Evolutionary conservation across 441 rosid genomes (phyloP).

Genomic region (Syzygium syzygioides): DNA sequence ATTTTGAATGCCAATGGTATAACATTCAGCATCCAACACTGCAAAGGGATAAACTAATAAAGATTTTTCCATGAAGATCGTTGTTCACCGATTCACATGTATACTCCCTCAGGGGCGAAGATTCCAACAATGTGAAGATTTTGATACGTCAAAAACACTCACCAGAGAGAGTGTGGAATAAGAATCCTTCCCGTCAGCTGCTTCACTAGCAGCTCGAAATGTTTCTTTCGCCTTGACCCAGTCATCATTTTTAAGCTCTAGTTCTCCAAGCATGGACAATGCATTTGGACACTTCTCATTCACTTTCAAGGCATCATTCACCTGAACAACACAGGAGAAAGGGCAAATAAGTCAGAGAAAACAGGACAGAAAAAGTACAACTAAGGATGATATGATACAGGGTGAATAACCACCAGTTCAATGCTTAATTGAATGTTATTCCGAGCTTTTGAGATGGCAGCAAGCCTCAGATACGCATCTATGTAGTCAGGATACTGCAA

Average conservation of each 20-base stretch:
- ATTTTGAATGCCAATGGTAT: background rate
- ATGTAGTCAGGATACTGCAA: slow-evolving; percentile 86
- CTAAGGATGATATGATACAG: background rate
- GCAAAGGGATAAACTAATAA: background rate
- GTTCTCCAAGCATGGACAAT: slow-evolving; percentile 93
- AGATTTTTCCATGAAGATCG: background rate
- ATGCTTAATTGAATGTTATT: slow-evolving; percentile 90
- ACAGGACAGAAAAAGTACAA: slow-evolving; percentile 6
- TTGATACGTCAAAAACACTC: slow-evolving; percentile 9
- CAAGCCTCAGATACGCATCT: slow-evolving; percentile 96
- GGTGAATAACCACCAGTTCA: slow-evolving; percentile 66
- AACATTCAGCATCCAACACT: background rate
- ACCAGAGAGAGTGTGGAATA: slow-evolving; percentile 94
- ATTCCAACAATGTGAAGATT: background rate
- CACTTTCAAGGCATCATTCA: slow-evolving; percentile 89
- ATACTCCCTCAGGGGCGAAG: background rate
- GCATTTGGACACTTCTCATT: slow-evolving; percentile 88
- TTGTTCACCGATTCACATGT: background rate
- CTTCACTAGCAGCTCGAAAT: slow-evolving; percentile 93
- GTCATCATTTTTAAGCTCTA: slow-evolving; percentile 99
- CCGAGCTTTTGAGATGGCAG: slow-evolving; percentile 86
- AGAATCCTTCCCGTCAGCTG: slow-evolving; percentile 96
- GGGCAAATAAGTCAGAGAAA: slow-evolving; percentile 2
- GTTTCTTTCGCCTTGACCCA: slow-evolving; percentile 99
- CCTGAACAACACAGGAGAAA: slow-evolving; percentile 35